Conservation (phyloP, 2,329 filamentous ascomycete genomes). For the Fusarium decemcellulare region DNA sequence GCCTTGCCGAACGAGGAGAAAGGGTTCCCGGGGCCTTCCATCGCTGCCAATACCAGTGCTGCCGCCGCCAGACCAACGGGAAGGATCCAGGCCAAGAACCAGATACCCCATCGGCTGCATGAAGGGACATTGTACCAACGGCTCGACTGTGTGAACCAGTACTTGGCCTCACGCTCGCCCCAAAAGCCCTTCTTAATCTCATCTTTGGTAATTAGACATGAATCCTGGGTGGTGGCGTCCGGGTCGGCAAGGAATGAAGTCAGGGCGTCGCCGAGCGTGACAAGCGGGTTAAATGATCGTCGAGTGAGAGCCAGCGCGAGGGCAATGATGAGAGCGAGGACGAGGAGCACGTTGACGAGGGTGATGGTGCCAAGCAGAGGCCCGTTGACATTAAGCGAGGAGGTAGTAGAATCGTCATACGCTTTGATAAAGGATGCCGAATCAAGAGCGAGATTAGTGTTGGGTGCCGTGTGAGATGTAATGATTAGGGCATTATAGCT, state of each 20-base stretch:
- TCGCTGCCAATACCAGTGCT: conserved; percentile 56
- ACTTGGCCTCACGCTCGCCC: conserved; percentile 58
- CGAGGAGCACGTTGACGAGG: conserved; percentile 58
- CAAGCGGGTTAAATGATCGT: conserved; percentile 58
- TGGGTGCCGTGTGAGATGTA: conserved; percentile 50
- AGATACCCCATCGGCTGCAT: conserved; percentile 58
- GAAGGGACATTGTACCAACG: conserved; percentile 64
- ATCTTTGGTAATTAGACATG: conserved; percentile 62
- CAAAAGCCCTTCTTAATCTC: conserved; percentile 62
- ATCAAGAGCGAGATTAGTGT: conserved; percentile 35
- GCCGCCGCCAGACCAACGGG: conserved; percentile 55
- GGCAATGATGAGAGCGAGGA: conserved; percentile 57
- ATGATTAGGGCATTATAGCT: conserved; percentile 69
- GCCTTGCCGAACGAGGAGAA: conserved; percentile 58
- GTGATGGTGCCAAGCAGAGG: conserved; percentile 55
- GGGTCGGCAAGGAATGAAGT: conserved; percentile 63
- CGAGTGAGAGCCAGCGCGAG: conserved; percentile 55
- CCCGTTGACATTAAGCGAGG: conserved; percentile 57
- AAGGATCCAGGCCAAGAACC: conserved; percentile 55
- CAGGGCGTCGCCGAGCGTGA: conserved; percentile 66
- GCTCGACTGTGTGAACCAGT: conserved; percentile 57
- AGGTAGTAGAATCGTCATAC: conserved; percentile 11
- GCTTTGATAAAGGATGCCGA: conserved; percentile 34
- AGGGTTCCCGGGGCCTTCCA: conserved; percentile 43
- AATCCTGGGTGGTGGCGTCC: conserved; percentile 59